Percentiles rank a stretch among this genome's conserved stretches.
These are phyloP conservation scores for Lentinula boryana DNA, from an alignment of 768 basidiomycete genomes.

Conservation along the genomic window DNA sequence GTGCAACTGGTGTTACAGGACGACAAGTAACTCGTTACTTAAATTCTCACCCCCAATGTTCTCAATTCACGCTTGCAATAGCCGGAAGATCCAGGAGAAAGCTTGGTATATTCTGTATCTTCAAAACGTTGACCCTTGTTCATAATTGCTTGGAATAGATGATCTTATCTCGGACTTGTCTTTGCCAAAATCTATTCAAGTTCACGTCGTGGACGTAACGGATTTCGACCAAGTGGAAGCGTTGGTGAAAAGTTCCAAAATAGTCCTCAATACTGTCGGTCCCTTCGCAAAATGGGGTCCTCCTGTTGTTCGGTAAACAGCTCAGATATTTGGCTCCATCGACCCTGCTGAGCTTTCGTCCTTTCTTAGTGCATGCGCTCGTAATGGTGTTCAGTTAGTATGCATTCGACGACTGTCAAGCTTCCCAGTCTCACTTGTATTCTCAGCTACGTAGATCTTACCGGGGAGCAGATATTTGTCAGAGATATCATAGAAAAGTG, in stretches of 20 bases:
- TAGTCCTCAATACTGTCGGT: conserved; percentile 75
- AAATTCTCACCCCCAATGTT: conserved; percentile 50
- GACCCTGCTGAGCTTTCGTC: not conserved
- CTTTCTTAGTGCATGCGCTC: conserved; percentile 57
- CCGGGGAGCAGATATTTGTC: conserved; percentile 69
- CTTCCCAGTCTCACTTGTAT: not conserved
- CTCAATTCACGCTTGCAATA: conserved; percentile 58
- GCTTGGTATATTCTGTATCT: conserved; percentile 29
- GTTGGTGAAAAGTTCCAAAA: conserved; percentile 49
- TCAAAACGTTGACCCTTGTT: not conserved
- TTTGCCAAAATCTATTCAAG: conserved; percentile 36
- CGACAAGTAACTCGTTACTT: conserved; percentile 66
- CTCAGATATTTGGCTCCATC: not conserved
- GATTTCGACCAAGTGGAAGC: conserved; percentile 45
- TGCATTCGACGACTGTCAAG: too few relatives aligned
- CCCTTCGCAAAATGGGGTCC: conserved; percentile 71
- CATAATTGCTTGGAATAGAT: not conserved
- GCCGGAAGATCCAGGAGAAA: conserved; percentile 65
- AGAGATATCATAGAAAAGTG: conserved; percentile 54
- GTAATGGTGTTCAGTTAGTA: conserved; percentile 53
- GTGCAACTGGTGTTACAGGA: conserved; percentile 76
- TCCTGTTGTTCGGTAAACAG: conserved; percentile 58
- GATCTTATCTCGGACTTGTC: conserved; percentile 38
- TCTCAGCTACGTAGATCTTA: conserved; percentile 68
- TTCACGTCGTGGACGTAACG: conserved; percentile 56